phyloP scores from a whole-genome alignment of 1,139 yeast species.

The Yamadazyma pseudoaaseri region DNA sequence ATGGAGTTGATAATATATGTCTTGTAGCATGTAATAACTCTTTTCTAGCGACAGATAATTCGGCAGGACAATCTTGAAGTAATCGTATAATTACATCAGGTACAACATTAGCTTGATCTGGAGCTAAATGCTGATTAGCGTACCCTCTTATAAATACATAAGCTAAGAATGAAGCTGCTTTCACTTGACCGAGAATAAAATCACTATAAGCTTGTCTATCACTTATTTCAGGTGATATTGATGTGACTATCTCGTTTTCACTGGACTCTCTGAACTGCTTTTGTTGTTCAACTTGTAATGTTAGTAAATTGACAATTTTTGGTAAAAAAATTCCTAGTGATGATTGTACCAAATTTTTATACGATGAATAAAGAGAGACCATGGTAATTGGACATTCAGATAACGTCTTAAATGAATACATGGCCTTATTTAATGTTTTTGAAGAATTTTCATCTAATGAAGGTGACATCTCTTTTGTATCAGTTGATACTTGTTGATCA shows the following conservation, averaged over 20 bases:
- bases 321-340: constrained; percentile 81
- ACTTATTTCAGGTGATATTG: constrained; percentile 62
- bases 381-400: constrained; percentile 97
- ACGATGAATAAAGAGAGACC: constrained; percentile 87
- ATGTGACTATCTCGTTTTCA: constrained; percentile 53
- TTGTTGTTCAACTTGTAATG: constrained; percentile 66
- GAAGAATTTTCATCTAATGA: constrained; percentile 38
- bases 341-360: constrained; percentile 70
- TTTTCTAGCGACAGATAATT: constrained; percentile 85
- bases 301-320: constrained; percentile 70
- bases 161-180: constrained; percentile 93
- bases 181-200: constrained; percentile 91
- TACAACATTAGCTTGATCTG: constrained; percentile 63
- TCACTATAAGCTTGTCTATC: constrained; percentile 85
- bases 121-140: constrained; percentile 61
- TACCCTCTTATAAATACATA: constrained; percentile 87
- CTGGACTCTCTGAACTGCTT: constrained; percentile 51
- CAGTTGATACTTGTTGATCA: constrained; percentile 29
- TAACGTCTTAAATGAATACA: constrained; percentile 83
- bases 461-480: constrained; percentile 31
- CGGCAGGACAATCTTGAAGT: constrained; percentile 96
- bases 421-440: constrained; percentile 52
- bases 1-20: constrained; percentile 88
- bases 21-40: constrained; percentile 93
- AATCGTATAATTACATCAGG: constrained; percentile 87